These are phyloP conservation scores for Fusarium pseudonygamai DNA, from an alignment of 2,329 filamentous ascomycete species.

Conservation along the genomic window DNA sequence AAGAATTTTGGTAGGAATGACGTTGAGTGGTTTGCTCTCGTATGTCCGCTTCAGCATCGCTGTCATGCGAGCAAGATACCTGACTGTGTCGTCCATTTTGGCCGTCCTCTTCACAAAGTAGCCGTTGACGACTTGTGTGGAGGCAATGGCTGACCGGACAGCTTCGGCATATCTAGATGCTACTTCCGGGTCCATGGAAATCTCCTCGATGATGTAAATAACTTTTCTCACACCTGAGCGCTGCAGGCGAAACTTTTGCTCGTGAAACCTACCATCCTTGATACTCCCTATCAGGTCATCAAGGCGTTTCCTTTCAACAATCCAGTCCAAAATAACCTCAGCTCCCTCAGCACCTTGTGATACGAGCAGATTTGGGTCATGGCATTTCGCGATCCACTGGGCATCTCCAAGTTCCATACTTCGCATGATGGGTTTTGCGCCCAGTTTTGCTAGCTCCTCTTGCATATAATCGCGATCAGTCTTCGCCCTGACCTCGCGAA, in stretches of 20 bases:
- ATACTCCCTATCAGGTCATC: conserved; percentile 84
- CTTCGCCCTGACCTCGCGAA: conserved; percentile 76
- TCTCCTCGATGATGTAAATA: conserved; percentile 81
- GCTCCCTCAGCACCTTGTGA: conserved; percentile 69
- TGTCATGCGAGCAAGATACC: conserved; percentile 79
- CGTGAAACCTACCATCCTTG: conserved; percentile 83
- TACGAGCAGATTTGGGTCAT: conserved; percentile 65
- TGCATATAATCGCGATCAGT: conserved; percentile 82
- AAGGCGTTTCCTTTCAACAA: conserved; percentile 81
- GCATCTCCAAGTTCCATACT: conserved; percentile 78
- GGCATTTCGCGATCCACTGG: conserved; percentile 80
- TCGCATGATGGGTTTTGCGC: conserved; percentile 72
- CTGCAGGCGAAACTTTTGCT: conserved; percentile 83
- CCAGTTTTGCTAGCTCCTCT: conserved; percentile 73
- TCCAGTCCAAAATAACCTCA: conserved; percentile 81
- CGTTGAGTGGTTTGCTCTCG: conserved; percentile 62
- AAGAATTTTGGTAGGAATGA: conserved; percentile 74
- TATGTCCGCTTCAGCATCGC: conserved; percentile 72
- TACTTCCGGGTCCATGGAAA: conserved; percentile 65
- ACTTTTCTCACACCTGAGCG: conserved; percentile 79
- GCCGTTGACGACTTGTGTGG: conserved; percentile 80
- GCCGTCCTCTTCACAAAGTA: conserved; percentile 82
- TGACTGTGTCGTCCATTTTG: conserved; percentile 81
- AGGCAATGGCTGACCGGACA: conserved; percentile 77
- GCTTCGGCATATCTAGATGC: conserved; percentile 70